phyloP scores from a whole-genome alignment of 164 flowering plant species.

The Santalum album region DNA sequence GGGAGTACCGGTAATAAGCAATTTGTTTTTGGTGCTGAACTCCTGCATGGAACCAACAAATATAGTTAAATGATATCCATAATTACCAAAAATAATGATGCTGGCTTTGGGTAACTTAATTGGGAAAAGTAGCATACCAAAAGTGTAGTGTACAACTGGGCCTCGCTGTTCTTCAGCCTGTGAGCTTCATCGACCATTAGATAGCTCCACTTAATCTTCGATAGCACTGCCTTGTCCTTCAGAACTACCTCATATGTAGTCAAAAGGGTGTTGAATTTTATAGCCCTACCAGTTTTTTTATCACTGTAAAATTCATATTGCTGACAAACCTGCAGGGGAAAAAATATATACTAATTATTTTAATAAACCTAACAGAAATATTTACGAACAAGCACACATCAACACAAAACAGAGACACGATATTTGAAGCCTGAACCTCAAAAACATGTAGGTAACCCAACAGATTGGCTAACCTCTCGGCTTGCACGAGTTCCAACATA shows the following conservation, averaged over 20 bases:
- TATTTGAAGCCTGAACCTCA: too few relatives aligned
- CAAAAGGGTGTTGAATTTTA: constrained; percentile 71
- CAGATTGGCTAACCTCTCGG: constrained; percentile 56
- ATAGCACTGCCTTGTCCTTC: constrained; percentile 84
- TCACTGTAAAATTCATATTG: constrained; percentile 79
- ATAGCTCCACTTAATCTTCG: constrained; percentile 92
- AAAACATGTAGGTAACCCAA: too few relatives aligned
- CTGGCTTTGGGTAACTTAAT: too few relatives aligned
- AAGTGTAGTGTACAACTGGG: constrained; percentile 83
- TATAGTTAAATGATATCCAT: background rate
- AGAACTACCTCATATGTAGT: constrained; percentile 96
- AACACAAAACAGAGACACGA: too few relatives aligned
- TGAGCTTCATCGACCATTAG: constrained; percentile 99
- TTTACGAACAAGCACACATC: too few relatives aligned
- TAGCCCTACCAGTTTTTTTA: constrained; percentile 51
- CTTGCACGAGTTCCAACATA: constrained; percentile 98
- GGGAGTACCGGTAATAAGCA: constrained; percentile 98
- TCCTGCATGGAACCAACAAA: constrained; percentile 43
- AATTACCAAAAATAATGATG: background rate
- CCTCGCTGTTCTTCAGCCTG: constrained; percentile 93
- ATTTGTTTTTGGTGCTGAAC: constrained; percentile 93
- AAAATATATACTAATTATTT: too few relatives aligned
- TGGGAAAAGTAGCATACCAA: constrained; percentile 46
- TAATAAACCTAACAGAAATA: too few relatives aligned
- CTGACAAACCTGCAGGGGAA: constrained; percentile 85